Evolutionary conservation across 2,329 filamentous ascomycete species (phyloP).

Genomic region (Penicillium sp.): DNA sequence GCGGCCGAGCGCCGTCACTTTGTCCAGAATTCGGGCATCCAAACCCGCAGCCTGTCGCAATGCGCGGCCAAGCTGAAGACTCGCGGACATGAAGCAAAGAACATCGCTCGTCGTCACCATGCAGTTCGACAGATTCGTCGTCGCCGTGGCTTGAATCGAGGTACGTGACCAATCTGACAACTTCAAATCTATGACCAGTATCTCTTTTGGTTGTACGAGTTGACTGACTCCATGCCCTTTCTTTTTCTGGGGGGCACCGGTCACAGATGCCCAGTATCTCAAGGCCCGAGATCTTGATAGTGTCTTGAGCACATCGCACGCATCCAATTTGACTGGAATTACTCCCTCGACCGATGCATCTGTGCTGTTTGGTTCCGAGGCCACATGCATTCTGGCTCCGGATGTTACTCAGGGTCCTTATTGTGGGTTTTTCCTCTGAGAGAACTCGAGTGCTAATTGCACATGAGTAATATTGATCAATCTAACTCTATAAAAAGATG

Average conservation of each 20-base stretch:
- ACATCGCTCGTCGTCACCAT: conserved; percentile 42
- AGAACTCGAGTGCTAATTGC: no score
- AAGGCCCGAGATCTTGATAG: conserved; percentile 33
- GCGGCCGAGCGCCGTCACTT: conserved; percentile 47
- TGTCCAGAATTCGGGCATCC: conserved; percentile 35
- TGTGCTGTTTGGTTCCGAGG: conserved; percentile 27
- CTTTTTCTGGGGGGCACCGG: neutral
- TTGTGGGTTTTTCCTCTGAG: conserved; percentile 25
- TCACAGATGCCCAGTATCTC: conserved; percentile 15
- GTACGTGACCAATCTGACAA: conserved; percentile 7
- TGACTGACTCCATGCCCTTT: neutral
- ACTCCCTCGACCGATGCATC: conserved; percentile 18
- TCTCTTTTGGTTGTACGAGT: neutral
- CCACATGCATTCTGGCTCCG: conserved; percentile 47
- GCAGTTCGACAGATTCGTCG: conserved; percentile 39
- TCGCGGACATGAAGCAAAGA: conserved; percentile 43
- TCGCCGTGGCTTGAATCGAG: conserved; percentile 32
- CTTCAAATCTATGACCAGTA: neutral
- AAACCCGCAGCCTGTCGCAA: conserved; percentile 40
- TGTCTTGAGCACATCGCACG: conserved; percentile 35
- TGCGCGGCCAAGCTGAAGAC: conserved; percentile 45
- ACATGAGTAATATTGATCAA: no score
- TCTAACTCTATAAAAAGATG: conserved; percentile 17
- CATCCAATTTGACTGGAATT: conserved; percentile 29
- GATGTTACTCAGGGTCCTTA: conserved; percentile 52